phyloP scores from a whole-genome alignment of 148 eudicot genomes.

The Pouteria glomerata region DNA sequence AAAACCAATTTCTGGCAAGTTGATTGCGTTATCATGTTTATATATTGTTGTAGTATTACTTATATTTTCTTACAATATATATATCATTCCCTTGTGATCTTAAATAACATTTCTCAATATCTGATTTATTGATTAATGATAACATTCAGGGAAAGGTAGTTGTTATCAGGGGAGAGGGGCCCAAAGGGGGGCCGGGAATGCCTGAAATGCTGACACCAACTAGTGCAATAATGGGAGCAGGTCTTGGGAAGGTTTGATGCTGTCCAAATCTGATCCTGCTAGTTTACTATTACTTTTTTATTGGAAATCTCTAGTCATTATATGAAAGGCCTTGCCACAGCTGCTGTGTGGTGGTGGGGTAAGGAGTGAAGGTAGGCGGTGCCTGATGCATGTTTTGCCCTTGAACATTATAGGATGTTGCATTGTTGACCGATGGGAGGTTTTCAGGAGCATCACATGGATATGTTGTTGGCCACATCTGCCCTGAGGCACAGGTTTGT shows the following conservation, averaged over 20 bases:
- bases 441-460: conserved; percentile 99
- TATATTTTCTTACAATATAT: neutral
- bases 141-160: conserved; percentile 77
- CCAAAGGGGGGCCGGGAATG: conserved; percentile 99
- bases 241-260: conserved; percentile 79
- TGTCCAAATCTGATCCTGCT: conserved; percentile 5
- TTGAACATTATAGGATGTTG: conserved; percentile 59
- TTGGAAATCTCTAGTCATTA: neutral
- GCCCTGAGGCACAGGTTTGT: conserved; percentile 93
- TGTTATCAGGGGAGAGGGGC: conserved; percentile 96
- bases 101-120: neutral
- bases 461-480: conserved; percentile 88
- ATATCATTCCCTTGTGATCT: neutral
- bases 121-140: conserved; percentile 3
- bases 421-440: conserved; percentile 89
- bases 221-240: conserved; percentile 99
- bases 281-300: neutral
- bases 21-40: neutral
- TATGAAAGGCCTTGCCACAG: neutral
- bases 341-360: neutral
- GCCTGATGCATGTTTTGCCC: neutral
- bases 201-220: conserved; percentile 99
- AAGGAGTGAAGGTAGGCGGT: neutral
- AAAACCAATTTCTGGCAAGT: neutral
- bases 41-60: neutral